Evolutionary conservation across 2,329 filamentous ascomycete species (phyloP).

Genomic region (Fragosphaeria purpurea): DNA sequence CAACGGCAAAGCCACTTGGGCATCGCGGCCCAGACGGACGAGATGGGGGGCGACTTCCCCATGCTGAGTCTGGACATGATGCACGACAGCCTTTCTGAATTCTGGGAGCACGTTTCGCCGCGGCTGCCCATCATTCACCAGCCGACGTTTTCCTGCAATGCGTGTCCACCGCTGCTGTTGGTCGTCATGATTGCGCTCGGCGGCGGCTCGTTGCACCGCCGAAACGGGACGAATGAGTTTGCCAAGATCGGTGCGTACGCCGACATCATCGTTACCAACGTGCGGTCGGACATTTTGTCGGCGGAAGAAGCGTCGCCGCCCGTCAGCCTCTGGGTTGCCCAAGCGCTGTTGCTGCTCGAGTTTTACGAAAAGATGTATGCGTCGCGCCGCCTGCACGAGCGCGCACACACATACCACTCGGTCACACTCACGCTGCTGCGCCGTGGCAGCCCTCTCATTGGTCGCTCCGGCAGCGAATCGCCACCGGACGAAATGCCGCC

Average conservation of each 20-base stretch:
- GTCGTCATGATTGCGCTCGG: conserved; percentile 78
- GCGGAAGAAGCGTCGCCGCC: conserved; percentile 74
- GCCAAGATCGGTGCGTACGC: conserved; percentile 37
- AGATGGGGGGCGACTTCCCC: conserved; percentile 32
- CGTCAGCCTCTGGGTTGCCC: conserved; percentile 80
- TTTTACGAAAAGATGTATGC: conserved; percentile 90
- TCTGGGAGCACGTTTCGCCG: conserved; percentile 77
- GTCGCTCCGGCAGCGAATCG: conserved; percentile 66
- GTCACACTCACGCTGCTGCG: conserved; percentile 78
- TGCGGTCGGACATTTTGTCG: conserved; percentile 76
- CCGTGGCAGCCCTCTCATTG: conserved; percentile 76
- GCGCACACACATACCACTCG: conserved; percentile 82
- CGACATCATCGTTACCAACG: conserved; percentile 56
- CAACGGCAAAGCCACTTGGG: conserved; percentile 29
- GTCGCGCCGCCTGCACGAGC: conserved; percentile 70
- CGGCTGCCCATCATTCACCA: conserved; percentile 83
- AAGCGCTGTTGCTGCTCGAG: conserved; percentile 72
- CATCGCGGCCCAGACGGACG: conserved; percentile 25
- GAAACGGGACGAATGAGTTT: conserved; percentile 43
- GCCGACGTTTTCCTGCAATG: conserved; percentile 72
- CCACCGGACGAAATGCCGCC: conserved; percentile 48
- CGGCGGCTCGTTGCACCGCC: conserved; percentile 64
- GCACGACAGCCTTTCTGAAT: conserved; percentile 75
- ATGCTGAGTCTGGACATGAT: conserved; percentile 67
- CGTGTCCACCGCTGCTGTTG: conserved; percentile 67